Conservation (phyloP, 202 grass and related monocot species). For the Zoysia matrella region DNA sequence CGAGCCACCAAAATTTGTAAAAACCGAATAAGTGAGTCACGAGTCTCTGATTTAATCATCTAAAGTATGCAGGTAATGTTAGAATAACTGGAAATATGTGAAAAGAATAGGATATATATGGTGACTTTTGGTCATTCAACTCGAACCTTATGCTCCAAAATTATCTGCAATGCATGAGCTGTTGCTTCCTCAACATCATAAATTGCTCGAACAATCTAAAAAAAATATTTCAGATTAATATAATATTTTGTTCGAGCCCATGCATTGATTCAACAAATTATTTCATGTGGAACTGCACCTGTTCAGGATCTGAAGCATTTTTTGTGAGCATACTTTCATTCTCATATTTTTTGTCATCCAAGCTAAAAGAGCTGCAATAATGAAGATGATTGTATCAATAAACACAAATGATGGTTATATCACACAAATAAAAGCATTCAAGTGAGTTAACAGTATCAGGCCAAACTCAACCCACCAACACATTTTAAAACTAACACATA, state of each 20-base stretch:
- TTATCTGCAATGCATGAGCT: constrained; percentile 83
- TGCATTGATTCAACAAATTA: constrained; percentile 24
- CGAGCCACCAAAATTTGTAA: constrained; percentile 91
- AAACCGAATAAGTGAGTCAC: constrained; percentile 79
- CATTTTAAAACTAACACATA: background rate
- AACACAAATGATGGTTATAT: constrained; percentile 3
- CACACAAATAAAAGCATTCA: constrained; percentile 6
- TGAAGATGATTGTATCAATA: constrained; percentile 29
- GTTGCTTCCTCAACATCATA: constrained; percentile 97
- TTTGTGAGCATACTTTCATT: constrained; percentile 81
- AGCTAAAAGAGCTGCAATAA: constrained; percentile 80
- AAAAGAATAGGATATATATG: background rate
- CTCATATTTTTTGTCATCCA: constrained; percentile 88
- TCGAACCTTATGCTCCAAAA: constrained; percentile 84
- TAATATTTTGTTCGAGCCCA: background rate
- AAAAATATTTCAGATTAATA: constrained; percentile 35
- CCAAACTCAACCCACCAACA: background rate
- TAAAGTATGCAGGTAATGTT: constrained; percentile 50
- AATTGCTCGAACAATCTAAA: constrained; percentile 83
- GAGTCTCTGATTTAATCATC: constrained; percentile 80
- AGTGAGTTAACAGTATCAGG: constrained; percentile 17
- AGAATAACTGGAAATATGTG: constrained; percentile 29
- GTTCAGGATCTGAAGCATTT: constrained; percentile 75
- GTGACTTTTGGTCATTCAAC: constrained; percentile 32
- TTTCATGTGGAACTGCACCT: constrained; percentile 48